Base-by-base conservation (phyloP, 2,329 filamentous ascomycete species). In the Trichoderma simmonsii region DNA sequence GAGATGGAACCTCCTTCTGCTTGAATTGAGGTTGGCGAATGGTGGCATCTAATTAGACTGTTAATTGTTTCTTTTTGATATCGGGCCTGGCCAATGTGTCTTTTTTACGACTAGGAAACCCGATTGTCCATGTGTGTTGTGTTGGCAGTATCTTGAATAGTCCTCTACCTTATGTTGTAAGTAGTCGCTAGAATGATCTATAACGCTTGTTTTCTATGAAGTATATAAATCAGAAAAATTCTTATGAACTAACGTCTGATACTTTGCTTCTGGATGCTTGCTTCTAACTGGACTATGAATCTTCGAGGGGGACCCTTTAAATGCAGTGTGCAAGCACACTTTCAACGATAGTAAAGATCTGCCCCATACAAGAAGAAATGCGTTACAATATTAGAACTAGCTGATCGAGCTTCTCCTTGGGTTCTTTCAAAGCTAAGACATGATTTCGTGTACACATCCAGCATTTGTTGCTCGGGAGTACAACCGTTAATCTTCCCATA, bases 381-480 rank as follows among this genome's bases (percentile, higher is more conserved):
- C 0, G 15, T 43, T 43, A 43, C 36, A 43, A 18, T 18, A 43
- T 43, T 8, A 18, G 3, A 18, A 43, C 15, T 0, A 43, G 36
- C 15, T 18, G 0, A 15, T 18, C 15, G 6, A 43, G 6, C 36
- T 36, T 36, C 34, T 39, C 14, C 34, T 15, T 39, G 1, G 14
- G 34, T 39, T 2, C 34, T 3, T 15, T 39, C 14, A 39, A 39
- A 15, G 1, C 1, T 15, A 39, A 7, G 14, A 39, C 18, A 2
- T 39, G 36, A 0, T 18, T 1, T 18, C 3, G 0, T 0, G 36
- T 43, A 43, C 36, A 43, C 15, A 1, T 8, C 6, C 15, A 43
- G 36, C 36, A 43, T 18, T 8, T 43, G 15, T 43, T 18, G 15
- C 2, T 43, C 1, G 36, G 36, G 15, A 43, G 36, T 1, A 43